Percentiles rank a stretch among this genome's conserved stretches.
phyloP scores from a whole-genome alignment of 2,329 filamentous ascomycete genomes.

The Phoma sp. region DNA sequence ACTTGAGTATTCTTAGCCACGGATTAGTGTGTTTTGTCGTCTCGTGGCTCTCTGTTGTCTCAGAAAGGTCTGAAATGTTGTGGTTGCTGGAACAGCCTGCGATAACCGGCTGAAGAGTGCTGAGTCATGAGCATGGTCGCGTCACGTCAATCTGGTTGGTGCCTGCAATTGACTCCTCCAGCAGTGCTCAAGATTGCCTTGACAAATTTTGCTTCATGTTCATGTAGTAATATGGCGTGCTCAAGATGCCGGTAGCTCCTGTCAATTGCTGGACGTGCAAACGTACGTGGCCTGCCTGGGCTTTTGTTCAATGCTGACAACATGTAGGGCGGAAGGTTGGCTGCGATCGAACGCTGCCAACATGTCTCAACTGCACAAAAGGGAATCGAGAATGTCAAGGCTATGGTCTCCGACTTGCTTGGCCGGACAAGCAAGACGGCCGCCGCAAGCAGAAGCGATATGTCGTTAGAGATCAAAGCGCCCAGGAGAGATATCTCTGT shows the following conservation, averaged over 20 bases:
- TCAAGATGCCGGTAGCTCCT: constrained; percentile 18
- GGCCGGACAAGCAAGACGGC: constrained; percentile 57
- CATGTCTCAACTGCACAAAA: constrained; percentile 54
- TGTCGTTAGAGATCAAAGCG: constrained; percentile 19
- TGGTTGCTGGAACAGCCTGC: neutral
- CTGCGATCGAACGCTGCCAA: constrained; percentile 53
- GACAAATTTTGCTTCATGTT: neutral
- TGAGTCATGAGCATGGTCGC: constrained; percentile 9
- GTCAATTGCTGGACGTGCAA: constrained; percentile 53
- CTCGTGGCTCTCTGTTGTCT: no score
- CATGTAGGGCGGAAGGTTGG: constrained; percentile 55
- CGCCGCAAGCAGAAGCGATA: constrained; percentile 49
- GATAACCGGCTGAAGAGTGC: constrained; percentile 1
- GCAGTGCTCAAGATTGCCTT: neutral
- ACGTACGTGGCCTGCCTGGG: constrained; percentile 32
- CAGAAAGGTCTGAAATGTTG: no score
- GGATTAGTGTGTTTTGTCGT: no score
- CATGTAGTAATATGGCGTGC: neutral
- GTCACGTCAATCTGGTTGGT: neutral
- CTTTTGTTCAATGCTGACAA: constrained; percentile 19
- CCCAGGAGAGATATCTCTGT: neutral
- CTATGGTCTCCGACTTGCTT: constrained; percentile 55
- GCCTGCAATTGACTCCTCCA: neutral
- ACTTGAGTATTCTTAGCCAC: no score
- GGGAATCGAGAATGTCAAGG: constrained; percentile 53